Base-by-base conservation (phyloP, 1,284 basidiomycete species). In the Cryptococcus hybrid region DNA sequence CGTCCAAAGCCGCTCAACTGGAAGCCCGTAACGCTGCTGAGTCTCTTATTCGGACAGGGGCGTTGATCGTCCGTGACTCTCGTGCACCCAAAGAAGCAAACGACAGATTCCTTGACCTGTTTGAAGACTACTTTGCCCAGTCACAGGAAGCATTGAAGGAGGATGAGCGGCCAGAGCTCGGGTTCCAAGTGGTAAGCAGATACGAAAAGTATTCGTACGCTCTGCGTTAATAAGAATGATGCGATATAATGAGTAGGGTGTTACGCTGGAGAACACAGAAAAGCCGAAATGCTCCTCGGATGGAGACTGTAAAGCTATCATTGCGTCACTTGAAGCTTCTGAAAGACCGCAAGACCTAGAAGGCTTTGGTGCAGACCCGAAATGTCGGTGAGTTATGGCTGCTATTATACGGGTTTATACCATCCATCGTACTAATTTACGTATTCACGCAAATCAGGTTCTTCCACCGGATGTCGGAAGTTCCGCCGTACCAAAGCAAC, bases 211-310 rank as follows among this genome's bases (percentile, higher is more conserved):
- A 30, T 30, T 30, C 30, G 30, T 30, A 30, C 30, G 30, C 4
- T 30, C 30, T 30, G 30, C 30, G 30, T 30, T 30, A 30, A 30
- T 30, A 30, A 30, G 3, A 3, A 34, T 12, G 7, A 37, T n/a
- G 34, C 35, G 35, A n/a, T 51, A 36, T 24, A 30, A 7, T 15
- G 8, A 30, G 39, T 86, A 91, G 60, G 90, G 90, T 1, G 90
- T 90, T 8, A 92, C 91, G 0, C 84, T 94, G 18, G 92, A 94
- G 78, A 91, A 92, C 74, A 95, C 91, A 0, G 92, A 95, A 78
- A 92, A 90, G 71, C 90, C 90, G 7, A 90, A 89, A 74, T 93
- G 91, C 75, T 87, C 47, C 82, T 85, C 48, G 5, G 68, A 73
- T 59, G 69, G 71, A 36, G 71, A 70, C 47, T 76, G 73, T 51